These are phyloP conservation scores for Mrakiaceae sp. DNA, from an alignment of 1,284 basidiomycete species.

Conservation along the genomic window DNA sequence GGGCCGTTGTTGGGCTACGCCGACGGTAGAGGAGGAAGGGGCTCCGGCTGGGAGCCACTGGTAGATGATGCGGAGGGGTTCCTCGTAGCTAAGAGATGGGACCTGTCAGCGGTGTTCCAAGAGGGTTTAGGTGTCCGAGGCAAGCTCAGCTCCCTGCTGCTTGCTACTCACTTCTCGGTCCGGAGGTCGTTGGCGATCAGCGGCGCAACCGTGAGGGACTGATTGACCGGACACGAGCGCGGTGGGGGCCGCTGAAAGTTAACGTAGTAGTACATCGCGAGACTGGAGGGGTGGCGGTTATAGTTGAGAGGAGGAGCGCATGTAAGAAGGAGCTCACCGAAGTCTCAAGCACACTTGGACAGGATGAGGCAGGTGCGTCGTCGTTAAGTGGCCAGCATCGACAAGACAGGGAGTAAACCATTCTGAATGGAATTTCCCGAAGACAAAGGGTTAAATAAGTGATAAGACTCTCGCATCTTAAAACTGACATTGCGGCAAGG, in stretches of 20 bases:
- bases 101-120: not conserved
- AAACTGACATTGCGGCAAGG: too few relatives aligned
- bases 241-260: slow-evolving; percentile 11
- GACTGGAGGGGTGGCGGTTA: not conserved
- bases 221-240: not conserved
- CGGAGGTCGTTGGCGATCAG: slow-evolving; percentile 15
- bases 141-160: not conserved
- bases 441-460: too few relatives aligned
- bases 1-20: not conserved
- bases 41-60: slow-evolving; percentile 1
- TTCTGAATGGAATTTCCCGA: too few relatives aligned
- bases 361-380: too few relatives aligned
- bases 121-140: not conserved
- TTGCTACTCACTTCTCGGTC: slow-evolving; percentile 8
- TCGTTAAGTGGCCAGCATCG: not conserved
- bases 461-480: too few relatives aligned
- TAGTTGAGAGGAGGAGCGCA: not conserved
- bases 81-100: not conserved
- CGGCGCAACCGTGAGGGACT: slow-evolving; percentile 2
- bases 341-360: not conserved
- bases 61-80: slow-evolving; percentile 1
- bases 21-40: not conserved
- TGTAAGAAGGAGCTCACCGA: not conserved
- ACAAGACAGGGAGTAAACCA: not conserved
- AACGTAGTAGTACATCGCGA: slow-evolving; percentile 15